Evolutionary conservation across 2,329 filamentous ascomycete genomes (phyloP).

Genomic region (Alternaria gansuensis): DNA sequence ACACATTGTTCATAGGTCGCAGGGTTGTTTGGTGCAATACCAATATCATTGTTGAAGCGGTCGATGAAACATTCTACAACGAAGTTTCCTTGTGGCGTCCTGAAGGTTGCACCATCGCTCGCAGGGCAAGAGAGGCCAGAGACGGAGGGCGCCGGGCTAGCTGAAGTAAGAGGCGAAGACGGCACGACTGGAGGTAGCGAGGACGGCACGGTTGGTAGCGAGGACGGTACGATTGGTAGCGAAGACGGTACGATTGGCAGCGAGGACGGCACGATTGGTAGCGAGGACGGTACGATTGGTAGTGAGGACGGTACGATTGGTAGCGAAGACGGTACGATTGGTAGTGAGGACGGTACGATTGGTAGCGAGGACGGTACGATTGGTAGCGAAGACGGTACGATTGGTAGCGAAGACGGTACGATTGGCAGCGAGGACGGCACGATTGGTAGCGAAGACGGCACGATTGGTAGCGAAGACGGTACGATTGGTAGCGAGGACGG

Average conservation of each 20-base stretch:
- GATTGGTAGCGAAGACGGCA: no score
- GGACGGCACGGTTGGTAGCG: not conserved
- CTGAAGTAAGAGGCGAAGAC: slow-evolving; percentile 4
- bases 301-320: no score
- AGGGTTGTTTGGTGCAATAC: slow-evolving; percentile 9
- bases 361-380: no score
- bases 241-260: no score
- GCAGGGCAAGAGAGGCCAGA: slow-evolving; percentile 19
- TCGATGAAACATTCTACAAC: slow-evolving; percentile 26
- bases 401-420: not conserved
- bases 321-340: not conserved
- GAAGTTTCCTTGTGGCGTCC: slow-evolving; percentile 19
- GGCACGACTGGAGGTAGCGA: not conserved
- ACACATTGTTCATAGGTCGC: slow-evolving; percentile 16
- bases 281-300: no score
- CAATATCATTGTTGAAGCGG: slow-evolving; percentile 15
- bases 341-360: no score
- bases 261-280: no score
- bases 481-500: no score
- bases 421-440: not conserved
- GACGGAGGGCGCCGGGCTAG: not conserved
- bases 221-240: no score
- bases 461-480: no score
- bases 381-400: no score
- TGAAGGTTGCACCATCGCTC: slow-evolving; percentile 16